Conservation (phyloP, 768 basidiomycete genomes). For the Suillus brevipes region DNA sequence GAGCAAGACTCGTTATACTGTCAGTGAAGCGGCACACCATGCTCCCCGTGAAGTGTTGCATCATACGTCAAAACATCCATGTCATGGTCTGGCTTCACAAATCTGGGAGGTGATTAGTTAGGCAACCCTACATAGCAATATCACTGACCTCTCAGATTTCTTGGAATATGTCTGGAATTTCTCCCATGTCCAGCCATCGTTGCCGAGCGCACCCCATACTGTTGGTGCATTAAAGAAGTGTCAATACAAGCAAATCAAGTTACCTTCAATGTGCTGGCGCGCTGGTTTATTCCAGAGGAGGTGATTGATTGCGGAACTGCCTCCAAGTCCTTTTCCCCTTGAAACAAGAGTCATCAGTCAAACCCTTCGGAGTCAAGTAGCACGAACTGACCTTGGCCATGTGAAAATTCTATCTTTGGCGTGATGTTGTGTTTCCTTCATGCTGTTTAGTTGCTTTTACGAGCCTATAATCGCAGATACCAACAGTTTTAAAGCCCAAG, state of each 20-base stretch:
- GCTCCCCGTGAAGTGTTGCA: neutral
- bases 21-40: neutral
- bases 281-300: neutral
- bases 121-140: neutral
- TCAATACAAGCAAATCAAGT: neutral
- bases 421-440: neutral
- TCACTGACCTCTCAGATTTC: conserved; percentile 38
- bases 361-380: neutral
- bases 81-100: neutral
- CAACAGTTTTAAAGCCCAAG: neutral
- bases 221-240: neutral
- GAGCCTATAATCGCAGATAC: neutral
- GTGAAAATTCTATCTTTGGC: neutral
- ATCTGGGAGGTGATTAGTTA: neutral
- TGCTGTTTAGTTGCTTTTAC: neutral
- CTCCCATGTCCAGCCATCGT: conserved; percentile 56
- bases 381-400: neutral
- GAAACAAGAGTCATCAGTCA: neutral
- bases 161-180: conserved; percentile 40
- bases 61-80: neutral
- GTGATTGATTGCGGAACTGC: neutral
- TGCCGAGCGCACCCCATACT: conserved; percentile 48
- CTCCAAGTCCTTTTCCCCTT: neutral
- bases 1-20: neutral
- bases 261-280: neutral